Conservation (phyloP, 352 stramenopile genomes). For the Blastocystis sp. region DNA sequence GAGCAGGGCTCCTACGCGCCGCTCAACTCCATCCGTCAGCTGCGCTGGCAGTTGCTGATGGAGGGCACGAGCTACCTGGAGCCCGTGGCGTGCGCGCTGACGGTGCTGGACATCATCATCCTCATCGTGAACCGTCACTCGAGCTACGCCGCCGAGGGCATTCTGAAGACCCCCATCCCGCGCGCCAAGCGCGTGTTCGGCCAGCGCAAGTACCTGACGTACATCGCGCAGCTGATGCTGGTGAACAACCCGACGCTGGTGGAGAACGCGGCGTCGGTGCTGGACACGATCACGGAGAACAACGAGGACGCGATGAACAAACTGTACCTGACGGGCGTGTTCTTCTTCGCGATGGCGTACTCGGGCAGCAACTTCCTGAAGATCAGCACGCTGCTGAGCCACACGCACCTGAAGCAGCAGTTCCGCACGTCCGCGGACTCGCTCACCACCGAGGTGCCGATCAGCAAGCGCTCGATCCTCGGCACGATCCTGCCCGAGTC, state of each 20-base stretch:
- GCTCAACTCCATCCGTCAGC: constrained; percentile 79
- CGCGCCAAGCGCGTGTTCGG: constrained; percentile 79
- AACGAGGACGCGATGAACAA: constrained; percentile 79
- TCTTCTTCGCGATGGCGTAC: constrained; percentile 80
- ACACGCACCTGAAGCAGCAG: constrained; percentile 79
- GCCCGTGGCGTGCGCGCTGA: constrained; percentile 77
- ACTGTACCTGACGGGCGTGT: constrained; percentile 81
- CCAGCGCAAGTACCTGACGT: constrained; percentile 75
- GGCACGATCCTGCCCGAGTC: constrained; percentile 85
- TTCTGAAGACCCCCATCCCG: constrained; percentile 80
- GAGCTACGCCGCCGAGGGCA: constrained; percentile 78
- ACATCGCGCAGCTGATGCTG: constrained; percentile 79
- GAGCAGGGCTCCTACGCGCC: constrained; percentile 79
- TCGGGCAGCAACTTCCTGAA: constrained; percentile 79
- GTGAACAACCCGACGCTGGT: constrained; percentile 79
- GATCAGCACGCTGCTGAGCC: constrained; percentile 78
- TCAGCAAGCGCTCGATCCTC: constrained; percentile 83
- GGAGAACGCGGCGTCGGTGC: constrained; percentile 77
- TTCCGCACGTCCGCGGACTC: constrained; percentile 79
- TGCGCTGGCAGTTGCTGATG: constrained; percentile 79
- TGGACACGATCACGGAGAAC: constrained; percentile 78
- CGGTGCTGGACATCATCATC: constrained; percentile 78
- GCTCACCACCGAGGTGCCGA: constrained; percentile 77
- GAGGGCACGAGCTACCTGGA: constrained; percentile 52
- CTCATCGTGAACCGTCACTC: constrained; percentile 78